Evolutionary conservation across 371 early-diverging fungal genomes (phyloP), one percentile per base, ranked within the genome.

Genomic region (Mucor lusitanicus): DNA sequence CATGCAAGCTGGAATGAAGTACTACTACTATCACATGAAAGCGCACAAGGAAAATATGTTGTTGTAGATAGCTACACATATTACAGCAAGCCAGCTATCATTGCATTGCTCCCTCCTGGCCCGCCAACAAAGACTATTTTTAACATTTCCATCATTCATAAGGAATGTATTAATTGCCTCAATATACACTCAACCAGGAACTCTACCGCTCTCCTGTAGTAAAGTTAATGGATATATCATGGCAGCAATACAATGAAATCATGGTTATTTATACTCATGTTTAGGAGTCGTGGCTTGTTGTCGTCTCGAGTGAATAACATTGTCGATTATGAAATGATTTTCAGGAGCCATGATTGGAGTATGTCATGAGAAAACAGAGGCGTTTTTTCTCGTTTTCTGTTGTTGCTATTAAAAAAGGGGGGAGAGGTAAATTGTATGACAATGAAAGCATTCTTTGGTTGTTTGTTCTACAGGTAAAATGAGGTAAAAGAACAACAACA

Each of bases 91-190:
- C n/a, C 19, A 46, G 8, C 46, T 40, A 21, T n/a, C n/a, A n/a
- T 46, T 19, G 46, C 46, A 27, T 25, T 53, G 27, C 53, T 25
- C 27, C 53, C 53, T 53, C 53, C 53, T 53, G 53, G 23, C 53
- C 53, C 53, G 27, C 53, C 53, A 53, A 53, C 53, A 53, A 53
- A 12, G 13, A 15, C 53, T 53, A 53, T 53, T 53, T 53, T 53
- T 53, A 53, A 27, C 53, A 27, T 27, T 53, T 53, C 6, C 53
- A 46, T 53, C 25, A 53, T 53, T 27, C 13, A 21, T 0, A 25
- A 53, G 27, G 15, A 53, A 53, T 27, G 13, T 11, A 53, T 23
- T 53, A 25, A 53, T 53, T 53, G 53, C 23, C 12, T 27, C 13
- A 12, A 53, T 53, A 5, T 3, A 40, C n/a, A n/a, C 17, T 40